Base-by-base conservation (phyloP, 2,329 filamentous ascomycete species). In the Tolypocladium nubicola region DNA sequence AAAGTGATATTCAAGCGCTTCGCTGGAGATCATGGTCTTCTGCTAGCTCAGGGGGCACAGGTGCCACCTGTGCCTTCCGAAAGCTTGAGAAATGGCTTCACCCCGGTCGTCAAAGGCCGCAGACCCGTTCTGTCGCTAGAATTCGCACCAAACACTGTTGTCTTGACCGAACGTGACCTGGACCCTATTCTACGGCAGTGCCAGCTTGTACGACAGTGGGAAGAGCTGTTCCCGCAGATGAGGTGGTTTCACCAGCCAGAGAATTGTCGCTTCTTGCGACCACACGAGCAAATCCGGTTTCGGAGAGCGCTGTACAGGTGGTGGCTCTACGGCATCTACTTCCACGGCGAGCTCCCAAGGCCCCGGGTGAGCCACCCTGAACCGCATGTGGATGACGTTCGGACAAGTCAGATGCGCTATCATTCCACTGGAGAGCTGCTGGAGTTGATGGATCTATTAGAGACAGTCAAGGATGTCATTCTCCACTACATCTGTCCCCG, bases 301-400 rank as follows among this genome's bases (percentile, higher is more conserved):
- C 75, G 80, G 6, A 72, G 73, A 59, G 79, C 77, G 0, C 65
- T 83, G 37, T 80, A 79, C 54, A 68, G 72, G 38, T 83, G 79
- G 79, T 81, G 79, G 79, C 70, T 80, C 4, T 83, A 79, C 60
- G 72, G 77, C 8, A 73, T 74, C 39, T 76, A 79, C 59, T 82
- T 82, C 58, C 79, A 83, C 52, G 74, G 75, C 13, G 73, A 74
- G 38, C 67, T 69, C 40, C 72, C 69, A 11, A 66, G 70, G 33
- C 73, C 73, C 4, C 68, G 70, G 10, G 57, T 67, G 45, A 72
- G 71, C 2, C 67, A 72, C 50, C 73, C 73, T 0, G 71, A 73
- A 58, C 70, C 73, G 13, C 69, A 66, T 33, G 72, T 72, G 10
- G 71, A 76, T 50, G 71, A 76, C 54, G 62, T 75, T 14, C 69